Conservation (phyloP, 1,284 basidiomycete genomes). For the Ceratobasidium sp. region DNA sequence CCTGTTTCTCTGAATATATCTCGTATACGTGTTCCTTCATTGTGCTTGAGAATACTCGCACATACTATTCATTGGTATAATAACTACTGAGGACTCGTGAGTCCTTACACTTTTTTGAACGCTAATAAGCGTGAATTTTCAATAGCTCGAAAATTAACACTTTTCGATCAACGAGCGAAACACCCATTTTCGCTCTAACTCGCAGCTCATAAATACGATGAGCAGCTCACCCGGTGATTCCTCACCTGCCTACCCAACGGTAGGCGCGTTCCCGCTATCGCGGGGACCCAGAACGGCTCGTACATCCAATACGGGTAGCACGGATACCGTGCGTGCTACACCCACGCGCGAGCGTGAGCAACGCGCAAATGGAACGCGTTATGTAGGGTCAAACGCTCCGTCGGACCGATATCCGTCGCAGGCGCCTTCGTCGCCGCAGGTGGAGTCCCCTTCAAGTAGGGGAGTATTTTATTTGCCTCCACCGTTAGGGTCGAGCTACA, state of each 20-base stretch:
- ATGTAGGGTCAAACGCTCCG: background rate
- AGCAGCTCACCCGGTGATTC: background rate
- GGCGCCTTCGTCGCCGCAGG: background rate
- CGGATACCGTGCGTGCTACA: background rate
- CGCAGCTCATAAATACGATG: background rate
- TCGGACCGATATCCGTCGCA: background rate
- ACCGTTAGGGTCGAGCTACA: constrained; percentile 9
- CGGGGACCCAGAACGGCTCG: background rate
- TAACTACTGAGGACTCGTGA: too few relatives aligned
- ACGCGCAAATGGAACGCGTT: background rate
- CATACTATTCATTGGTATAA: too few relatives aligned
- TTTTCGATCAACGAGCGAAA: too few relatives aligned
- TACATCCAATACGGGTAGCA: background rate
- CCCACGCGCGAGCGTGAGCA: background rate
- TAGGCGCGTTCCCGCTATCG: background rate
- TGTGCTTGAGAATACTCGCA: too few relatives aligned
- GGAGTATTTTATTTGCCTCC: constrained; percentile 1
- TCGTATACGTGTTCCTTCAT: too few relatives aligned
- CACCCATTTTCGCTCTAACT: too few relatives aligned
- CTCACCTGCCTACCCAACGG: background rate
- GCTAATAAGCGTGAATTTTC: too few relatives aligned
- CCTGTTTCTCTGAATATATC: too few relatives aligned
- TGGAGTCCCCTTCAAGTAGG: background rate
- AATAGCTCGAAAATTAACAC: too few relatives aligned
- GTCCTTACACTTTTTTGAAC: too few relatives aligned